Conservation (phyloP, 176 grass and related monocot species). For the Bothriochloa decipiens region DNA sequence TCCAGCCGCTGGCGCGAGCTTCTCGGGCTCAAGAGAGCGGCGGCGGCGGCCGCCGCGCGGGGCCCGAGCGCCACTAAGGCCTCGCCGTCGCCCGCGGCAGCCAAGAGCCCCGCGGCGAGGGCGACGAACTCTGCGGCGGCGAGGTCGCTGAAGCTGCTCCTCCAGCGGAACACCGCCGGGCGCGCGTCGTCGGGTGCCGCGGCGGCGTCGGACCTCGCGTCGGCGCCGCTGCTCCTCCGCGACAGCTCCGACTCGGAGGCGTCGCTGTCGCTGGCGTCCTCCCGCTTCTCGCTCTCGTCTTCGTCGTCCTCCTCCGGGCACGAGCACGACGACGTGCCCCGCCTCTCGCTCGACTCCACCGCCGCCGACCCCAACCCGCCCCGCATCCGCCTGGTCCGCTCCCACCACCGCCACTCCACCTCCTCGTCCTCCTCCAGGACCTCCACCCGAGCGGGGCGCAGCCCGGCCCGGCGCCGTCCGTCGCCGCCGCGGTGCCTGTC, state of each 20-base stretch:
- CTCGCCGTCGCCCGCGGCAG: background rate
- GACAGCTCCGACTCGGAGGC: constrained; percentile 81
- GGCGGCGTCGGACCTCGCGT: constrained; percentile 50
- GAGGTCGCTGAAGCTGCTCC: constrained; percentile 67
- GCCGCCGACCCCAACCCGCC: constrained; percentile 44
- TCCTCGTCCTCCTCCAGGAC: background rate
- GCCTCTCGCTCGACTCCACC: constrained; percentile 81
- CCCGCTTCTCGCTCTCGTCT: constrained; percentile 79
- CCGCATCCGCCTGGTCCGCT: constrained; percentile 58
- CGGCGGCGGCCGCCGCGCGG: background rate
- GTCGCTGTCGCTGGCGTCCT: constrained; percentile 62
- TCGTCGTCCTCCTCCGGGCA: constrained; percentile 70
- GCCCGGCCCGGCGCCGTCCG: constrained; percentile 33
- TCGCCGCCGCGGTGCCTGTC: constrained; percentile 32
- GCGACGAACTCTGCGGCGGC: constrained; percentile 37
- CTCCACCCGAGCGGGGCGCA: constrained; percentile 21
- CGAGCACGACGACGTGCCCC: constrained; percentile 79
- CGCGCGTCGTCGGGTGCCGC: constrained; percentile 12
- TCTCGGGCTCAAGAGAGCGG: constrained; percentile 64
- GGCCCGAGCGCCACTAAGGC: constrained; percentile 53
- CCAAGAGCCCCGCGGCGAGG: too few species aligned
- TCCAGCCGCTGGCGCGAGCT: constrained; percentile 89
- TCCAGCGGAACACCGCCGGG: constrained; percentile 61
- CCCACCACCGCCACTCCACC: constrained; percentile 35
- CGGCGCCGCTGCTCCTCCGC: constrained; percentile 74